These are phyloP conservation scores for Eutrema salsugineum DNA, from an alignment of 441 rosid species.

Conservation along the genomic window DNA sequence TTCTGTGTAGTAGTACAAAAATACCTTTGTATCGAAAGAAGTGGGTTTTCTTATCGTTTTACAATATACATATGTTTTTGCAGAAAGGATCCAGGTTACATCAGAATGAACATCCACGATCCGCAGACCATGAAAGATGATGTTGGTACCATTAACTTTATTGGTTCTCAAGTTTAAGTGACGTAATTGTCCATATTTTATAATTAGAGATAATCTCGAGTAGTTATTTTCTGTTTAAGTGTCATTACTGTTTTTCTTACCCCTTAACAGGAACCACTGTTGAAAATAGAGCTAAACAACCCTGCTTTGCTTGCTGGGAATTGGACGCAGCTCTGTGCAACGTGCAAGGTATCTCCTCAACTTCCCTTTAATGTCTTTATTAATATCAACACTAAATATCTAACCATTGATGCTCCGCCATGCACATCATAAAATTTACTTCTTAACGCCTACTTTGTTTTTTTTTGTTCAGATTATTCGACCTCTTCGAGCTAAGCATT, in stretches of 20 bases:
- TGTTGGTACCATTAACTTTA: conserved; percentile 46
- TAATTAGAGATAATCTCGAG: not conserved
- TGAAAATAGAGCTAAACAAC: conserved; percentile 89
- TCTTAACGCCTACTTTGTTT: not conserved
- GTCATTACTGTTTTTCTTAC: conserved; percentile 8
- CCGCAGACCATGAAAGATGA: conserved; percentile 85
- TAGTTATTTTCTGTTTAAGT: not conserved
- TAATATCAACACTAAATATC: not conserved
- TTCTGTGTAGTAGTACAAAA: not conserved
- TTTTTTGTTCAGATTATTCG: conserved; percentile 64
- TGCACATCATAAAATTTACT: not conserved
- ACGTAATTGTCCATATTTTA: conserved; percentile 5
- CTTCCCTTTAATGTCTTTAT: conserved; percentile 1
- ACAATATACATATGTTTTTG: conserved; percentile 9
- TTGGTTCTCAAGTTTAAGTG: conserved; percentile 2
- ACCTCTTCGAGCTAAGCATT: conserved; percentile 97
- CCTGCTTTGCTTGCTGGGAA: conserved; percentile 92
- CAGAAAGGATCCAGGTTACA: conserved; percentile 97
- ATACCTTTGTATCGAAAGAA: not conserved
- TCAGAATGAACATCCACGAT: conserved; percentile 79
- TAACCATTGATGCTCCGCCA: not conserved
- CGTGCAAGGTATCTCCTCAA: conserved; percentile 76
- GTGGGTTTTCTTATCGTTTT: not conserved
- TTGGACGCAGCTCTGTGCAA: conserved; percentile 97
- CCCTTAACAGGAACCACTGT: conserved; percentile 68